Percentiles rank a stretch among this genome's conserved stretches.
phyloP scores from a whole-genome alignment of 345 rosid species.

The Moricandia moricandioides region DNA sequence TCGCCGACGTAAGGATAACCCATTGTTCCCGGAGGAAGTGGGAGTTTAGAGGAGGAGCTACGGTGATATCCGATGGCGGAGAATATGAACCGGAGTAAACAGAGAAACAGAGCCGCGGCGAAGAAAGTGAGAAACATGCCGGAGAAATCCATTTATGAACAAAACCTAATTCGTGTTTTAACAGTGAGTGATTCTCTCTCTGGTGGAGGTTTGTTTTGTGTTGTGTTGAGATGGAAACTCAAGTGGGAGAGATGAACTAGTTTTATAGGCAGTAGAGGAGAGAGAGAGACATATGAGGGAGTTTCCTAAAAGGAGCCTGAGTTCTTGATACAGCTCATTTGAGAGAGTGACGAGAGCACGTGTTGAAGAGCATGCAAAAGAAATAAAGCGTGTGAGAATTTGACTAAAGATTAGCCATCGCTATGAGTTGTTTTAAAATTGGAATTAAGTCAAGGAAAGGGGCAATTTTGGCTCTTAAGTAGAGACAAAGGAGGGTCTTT shows the following conservation, averaged over 20 bases:
- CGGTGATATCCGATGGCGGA: constrained; percentile 16
- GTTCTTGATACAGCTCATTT: constrained; percentile 28
- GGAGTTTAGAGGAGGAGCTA: constrained; percentile 38
- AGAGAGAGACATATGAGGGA: constrained; percentile 18
- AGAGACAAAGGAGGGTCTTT: constrained; percentile 33
- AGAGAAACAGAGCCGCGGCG: constrained; percentile 36
- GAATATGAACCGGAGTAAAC: constrained; percentile 29
- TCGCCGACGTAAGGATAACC: constrained; percentile 89
- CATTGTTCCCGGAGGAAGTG: constrained; percentile 83
- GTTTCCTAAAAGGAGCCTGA: constrained; percentile 32
- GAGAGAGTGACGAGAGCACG: constrained; percentile 39
- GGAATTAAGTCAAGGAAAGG: constrained; percentile 31
- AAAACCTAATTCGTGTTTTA: not conserved
- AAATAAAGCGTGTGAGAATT: constrained; percentile 36
- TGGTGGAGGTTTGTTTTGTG: constrained; percentile 7
- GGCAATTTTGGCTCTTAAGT: constrained; percentile 40
- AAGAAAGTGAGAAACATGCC: constrained; percentile 30
- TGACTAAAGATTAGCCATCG: constrained; percentile 32
- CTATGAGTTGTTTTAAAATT: not conserved
- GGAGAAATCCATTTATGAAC: constrained; percentile 43
- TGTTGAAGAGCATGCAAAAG: constrained; percentile 35
- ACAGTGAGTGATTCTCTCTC: not conserved
- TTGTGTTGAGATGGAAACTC: constrained; percentile 19
- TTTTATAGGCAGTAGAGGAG: constrained; percentile 36
- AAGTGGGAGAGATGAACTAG: constrained; percentile 23